A percentile compares a stretch with the other conserved stretches of the same genome.
phyloP scores from a whole-genome alignment of 352 stramenopile genomes.

The Pythium utonaiense region DNA sequence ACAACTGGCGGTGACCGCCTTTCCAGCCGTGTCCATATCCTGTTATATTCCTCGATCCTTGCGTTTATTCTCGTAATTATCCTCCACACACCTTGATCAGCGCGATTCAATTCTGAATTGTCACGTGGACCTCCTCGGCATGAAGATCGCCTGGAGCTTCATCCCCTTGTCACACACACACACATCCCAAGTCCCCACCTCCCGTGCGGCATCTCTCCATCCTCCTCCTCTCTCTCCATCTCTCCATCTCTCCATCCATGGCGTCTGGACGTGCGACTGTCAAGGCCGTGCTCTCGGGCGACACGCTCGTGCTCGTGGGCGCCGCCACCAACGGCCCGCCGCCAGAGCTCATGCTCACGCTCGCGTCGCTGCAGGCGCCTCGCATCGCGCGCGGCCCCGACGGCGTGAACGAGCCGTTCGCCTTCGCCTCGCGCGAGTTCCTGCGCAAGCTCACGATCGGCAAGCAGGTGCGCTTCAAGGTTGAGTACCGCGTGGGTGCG shows the following conservation, averaged over 20 bases:
- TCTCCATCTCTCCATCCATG: constrained; percentile 40
- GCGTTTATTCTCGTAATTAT: too few species aligned
- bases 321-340: constrained; percentile 77
- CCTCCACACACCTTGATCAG: neutral
- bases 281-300: constrained; percentile 96
- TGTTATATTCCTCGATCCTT: too few species aligned
- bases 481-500: constrained; percentile 83
- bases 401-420: constrained; percentile 86
- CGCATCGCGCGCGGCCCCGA: constrained; percentile 78
- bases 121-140: constrained; percentile 12
- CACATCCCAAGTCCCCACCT: constrained; percentile 16
- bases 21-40: too few species aligned
- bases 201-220: constrained; percentile 6
- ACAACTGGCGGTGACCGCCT: too few species aligned
- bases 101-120: constrained; percentile 17
- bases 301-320: constrained; percentile 97
- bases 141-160: constrained; percentile 12
- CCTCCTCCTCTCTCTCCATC: constrained; percentile 5
- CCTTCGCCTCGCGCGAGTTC: constrained; percentile 95
- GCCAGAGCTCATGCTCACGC: constrained; percentile 95
- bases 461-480: constrained; percentile 95
- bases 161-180: constrained; percentile 20
- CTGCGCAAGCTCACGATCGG: constrained; percentile 94
- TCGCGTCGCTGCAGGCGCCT: constrained; percentile 94
- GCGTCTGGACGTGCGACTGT: constrained; percentile 90